Conservation (phyloP, 2,329 filamentous ascomycete genomes). For the Xylaria sp. region DNA sequence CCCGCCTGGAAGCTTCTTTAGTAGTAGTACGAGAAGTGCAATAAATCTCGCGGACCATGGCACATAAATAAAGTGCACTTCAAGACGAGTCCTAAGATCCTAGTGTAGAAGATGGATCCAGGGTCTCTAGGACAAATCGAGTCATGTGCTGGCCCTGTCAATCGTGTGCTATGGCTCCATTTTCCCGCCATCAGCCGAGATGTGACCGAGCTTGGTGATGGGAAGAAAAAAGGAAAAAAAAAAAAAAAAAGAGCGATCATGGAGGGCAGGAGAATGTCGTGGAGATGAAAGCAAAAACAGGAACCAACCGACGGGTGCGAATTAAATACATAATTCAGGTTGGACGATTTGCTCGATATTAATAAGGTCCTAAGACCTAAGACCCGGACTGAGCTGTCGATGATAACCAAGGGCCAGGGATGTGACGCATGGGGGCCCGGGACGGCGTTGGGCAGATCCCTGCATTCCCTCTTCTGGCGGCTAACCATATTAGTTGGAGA, state of each 20-base stretch:
- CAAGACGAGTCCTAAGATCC: slow-evolving; percentile 7
- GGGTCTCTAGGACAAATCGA: slow-evolving; percentile 16
- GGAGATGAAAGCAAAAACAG: slow-evolving; percentile 25
- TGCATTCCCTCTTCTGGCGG: slow-evolving; percentile 46
- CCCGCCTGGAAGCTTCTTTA: background rate
- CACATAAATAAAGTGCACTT: background rate
- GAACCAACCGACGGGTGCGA: slow-evolving; percentile 20
- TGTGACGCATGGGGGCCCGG: slow-evolving; percentile 41
- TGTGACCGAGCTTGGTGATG: slow-evolving; percentile 21
- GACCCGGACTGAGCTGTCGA: slow-evolving; percentile 34
- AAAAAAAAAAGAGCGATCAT: background rate
- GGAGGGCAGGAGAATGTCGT: background rate
- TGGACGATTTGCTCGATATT: slow-evolving; percentile 38
- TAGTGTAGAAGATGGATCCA: slow-evolving; percentile 11
- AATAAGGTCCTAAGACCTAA: slow-evolving; percentile 29
- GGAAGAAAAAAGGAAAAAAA: no score
- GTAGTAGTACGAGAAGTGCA: slow-evolving; percentile 1
- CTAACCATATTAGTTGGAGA: slow-evolving; percentile 44
- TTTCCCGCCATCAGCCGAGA: slow-evolving; percentile 23
- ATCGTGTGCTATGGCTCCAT: slow-evolving; percentile 32
- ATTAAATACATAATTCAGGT: slow-evolving; percentile 22
- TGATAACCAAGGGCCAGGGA: slow-evolving; percentile 40
- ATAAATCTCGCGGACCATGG: slow-evolving; percentile 9
- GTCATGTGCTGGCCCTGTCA: slow-evolving; percentile 34
- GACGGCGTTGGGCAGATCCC: slow-evolving; percentile 45